Base-by-base conservation (phyloP, 2,329 filamentous ascomycete genomes). In the Hypocrella siamensis region DNA sequence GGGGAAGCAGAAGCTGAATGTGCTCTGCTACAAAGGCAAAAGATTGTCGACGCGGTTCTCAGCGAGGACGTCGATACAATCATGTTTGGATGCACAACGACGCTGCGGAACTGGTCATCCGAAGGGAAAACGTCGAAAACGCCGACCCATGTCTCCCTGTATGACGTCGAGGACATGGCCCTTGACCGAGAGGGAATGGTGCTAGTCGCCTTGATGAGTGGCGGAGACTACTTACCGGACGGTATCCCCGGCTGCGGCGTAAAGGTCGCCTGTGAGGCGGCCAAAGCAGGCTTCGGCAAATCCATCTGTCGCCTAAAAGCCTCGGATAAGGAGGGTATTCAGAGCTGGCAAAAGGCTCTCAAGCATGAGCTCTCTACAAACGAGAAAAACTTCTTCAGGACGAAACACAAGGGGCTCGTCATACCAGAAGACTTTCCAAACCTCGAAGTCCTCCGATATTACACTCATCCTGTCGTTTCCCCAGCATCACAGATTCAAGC, bases 1-100 rank as follows among this genome's bases (percentile, higher is more conserved):
- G 90, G 90, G 8, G 90, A 98, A 50, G 90, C 88, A 3, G 90
- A 98, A 51, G 90, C 90, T 2, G 90, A 98, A 56, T 98, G 90
- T 42, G 90, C 90, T 0, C 58, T 90, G 12, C 56, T 98, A 3
- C 86, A 98, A 47, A 66, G 68, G 36, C 68, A 77, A 28, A 85
- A 84, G 1, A 62, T 93, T 7, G 86, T 93, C 1, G 90, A 98
- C 52, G 88, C 83, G 0, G 90, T 96, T 2, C 63, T 98, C 44
- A 94, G 83, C 51, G 86, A 98, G 51, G 90, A 98, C 60, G 85
- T 94, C 27, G 90, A 98, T 50, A 90, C 88, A 2, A 70, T 96
- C 45, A 96, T 96, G 88, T 96, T 96, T 57, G 90, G 90, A 2
- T 90, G 84, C 40, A 75, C 70, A 0, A 57, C 73, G 24, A 88